Evolutionary conservation across 2,329 filamentous ascomycete genomes (phyloP).

Genomic region (Phoma herbarum): DNA sequence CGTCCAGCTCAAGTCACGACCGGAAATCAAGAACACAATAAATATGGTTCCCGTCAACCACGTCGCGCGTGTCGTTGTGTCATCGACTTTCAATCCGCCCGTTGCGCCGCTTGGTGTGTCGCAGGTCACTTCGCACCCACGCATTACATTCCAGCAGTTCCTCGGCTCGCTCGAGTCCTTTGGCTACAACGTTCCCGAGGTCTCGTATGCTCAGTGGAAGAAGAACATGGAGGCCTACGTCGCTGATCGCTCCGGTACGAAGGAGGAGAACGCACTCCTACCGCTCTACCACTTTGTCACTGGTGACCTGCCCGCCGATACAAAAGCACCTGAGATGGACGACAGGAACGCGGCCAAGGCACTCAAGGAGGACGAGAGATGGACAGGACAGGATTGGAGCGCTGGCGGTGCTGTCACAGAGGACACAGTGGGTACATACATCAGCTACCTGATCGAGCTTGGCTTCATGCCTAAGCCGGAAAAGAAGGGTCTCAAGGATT

Average conservation of each 20-base stretch:
- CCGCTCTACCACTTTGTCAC: slow-evolving; percentile 79
- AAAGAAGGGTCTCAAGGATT: slow-evolving; percentile 38
- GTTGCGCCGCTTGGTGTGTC: slow-evolving; percentile 67
- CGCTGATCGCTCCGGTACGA: slow-evolving; percentile 61
- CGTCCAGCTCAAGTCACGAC: slow-evolving; percentile 76
- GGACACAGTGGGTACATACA: slow-evolving; percentile 69
- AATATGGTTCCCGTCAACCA: slow-evolving; percentile 90
- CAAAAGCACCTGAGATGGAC: slow-evolving; percentile 76
- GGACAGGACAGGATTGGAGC: slow-evolving; percentile 67
- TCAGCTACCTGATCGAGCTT: slow-evolving; percentile 69
- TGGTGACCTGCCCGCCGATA: slow-evolving; percentile 73
- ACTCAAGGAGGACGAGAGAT: slow-evolving; percentile 69
- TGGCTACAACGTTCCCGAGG: slow-evolving; percentile 74
- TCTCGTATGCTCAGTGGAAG: slow-evolving; percentile 75
- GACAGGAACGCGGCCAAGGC: slow-evolving; percentile 73
- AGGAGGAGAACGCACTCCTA: slow-evolving; percentile 73
- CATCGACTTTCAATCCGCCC: slow-evolving; percentile 72
- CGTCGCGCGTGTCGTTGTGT: slow-evolving; percentile 81
- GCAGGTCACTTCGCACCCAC: slow-evolving; percentile 82
- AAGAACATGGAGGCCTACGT: slow-evolving; percentile 73
- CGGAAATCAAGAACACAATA: slow-evolving; percentile 83
- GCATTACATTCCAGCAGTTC: slow-evolving; percentile 80
- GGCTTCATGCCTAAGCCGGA: slow-evolving; percentile 65
- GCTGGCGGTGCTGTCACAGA: slow-evolving; percentile 65
- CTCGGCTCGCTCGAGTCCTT: slow-evolving; percentile 75